Evolutionary conservation across 2,329 filamentous ascomycete species (phyloP).

Genomic region (Ilyonectria robusta): DNA sequence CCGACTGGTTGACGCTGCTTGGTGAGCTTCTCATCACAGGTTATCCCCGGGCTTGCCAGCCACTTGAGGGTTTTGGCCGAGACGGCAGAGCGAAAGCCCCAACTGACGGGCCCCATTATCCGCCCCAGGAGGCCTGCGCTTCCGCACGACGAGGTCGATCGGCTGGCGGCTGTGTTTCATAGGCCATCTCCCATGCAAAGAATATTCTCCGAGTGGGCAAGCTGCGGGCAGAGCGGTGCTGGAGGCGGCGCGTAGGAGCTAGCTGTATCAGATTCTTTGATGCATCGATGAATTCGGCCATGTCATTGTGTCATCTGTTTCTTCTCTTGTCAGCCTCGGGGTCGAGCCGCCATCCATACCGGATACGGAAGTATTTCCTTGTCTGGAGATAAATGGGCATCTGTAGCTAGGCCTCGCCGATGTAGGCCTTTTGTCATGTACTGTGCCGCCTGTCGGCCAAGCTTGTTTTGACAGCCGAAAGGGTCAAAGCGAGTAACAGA

Average conservation of each 20-base stretch:
- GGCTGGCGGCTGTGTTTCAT: constrained; percentile 37
- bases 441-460: constrained; percentile 12
- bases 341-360: neutral
- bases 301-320: constrained; percentile 2
- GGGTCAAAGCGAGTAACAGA: constrained; percentile 11
- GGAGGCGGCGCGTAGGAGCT: constrained; percentile 4
- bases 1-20: constrained; percentile 33
- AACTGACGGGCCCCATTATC: neutral
- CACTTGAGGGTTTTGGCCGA: constrained; percentile 28
- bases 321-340: constrained; percentile 1
- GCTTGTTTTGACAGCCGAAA: constrained; percentile 8
- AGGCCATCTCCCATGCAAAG: constrained; percentile 24
- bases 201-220: constrained; percentile 33
- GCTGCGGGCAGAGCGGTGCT: neutral
- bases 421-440: neutral
- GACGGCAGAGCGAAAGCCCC: constrained; percentile 3
- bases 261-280: constrained; percentile 25
- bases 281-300: constrained; percentile 16
- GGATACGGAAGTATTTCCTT: neutral
- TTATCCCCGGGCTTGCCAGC: constrained; percentile 27
- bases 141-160: constrained; percentile 19
- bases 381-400: neutral
- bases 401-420: neutral
- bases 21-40: constrained; percentile 29
- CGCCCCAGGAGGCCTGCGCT: constrained; percentile 1